phyloP scores from a whole-genome alignment of 1,139 yeast species.

The Casaregolazyma suthepensis region DNA sequence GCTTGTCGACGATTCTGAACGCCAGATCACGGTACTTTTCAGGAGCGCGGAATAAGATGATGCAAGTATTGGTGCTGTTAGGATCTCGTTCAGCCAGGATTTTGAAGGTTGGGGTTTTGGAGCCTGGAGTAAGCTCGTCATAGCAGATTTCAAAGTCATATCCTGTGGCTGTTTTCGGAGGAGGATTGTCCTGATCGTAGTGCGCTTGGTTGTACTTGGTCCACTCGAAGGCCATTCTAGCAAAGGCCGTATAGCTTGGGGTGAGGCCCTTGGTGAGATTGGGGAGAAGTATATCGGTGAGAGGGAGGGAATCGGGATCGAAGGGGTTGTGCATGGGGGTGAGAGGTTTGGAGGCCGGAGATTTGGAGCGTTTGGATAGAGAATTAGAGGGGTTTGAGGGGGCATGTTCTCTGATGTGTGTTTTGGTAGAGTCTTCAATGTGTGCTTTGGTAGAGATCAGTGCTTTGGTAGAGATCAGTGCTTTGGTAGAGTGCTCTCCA shows the following conservation, averaged over 20 bases:
- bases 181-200: constrained; percentile 32
- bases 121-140: constrained; percentile 28
- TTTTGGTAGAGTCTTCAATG: too few species aligned
- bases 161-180: constrained; percentile 37
- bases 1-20: constrained; percentile 33
- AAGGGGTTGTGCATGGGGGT: background rate
- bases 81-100: constrained; percentile 19
- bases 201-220: constrained; percentile 34
- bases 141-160: constrained; percentile 35
- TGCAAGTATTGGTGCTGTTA: constrained; percentile 21
- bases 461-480: too few species aligned
- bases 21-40: constrained; percentile 33
- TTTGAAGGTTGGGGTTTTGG: constrained; percentile 31
- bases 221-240: constrained; percentile 33
- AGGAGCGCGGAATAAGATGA: constrained; percentile 32
- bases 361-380: background rate
- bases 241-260: constrained; percentile 24
- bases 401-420: too few species aligned
- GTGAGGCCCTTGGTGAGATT: constrained; percentile 1
- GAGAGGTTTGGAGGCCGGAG: background rate
- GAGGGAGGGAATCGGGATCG: background rate
- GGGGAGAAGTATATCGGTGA: background rate
- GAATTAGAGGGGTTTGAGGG: too few species aligned
- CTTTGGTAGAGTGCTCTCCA: too few species aligned
- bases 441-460: too few species aligned